These are phyloP conservation scores for Trichoderma harzianum DNA, from an alignment of 2,329 filamentous ascomycete genomes.

Conservation along the genomic window DNA sequence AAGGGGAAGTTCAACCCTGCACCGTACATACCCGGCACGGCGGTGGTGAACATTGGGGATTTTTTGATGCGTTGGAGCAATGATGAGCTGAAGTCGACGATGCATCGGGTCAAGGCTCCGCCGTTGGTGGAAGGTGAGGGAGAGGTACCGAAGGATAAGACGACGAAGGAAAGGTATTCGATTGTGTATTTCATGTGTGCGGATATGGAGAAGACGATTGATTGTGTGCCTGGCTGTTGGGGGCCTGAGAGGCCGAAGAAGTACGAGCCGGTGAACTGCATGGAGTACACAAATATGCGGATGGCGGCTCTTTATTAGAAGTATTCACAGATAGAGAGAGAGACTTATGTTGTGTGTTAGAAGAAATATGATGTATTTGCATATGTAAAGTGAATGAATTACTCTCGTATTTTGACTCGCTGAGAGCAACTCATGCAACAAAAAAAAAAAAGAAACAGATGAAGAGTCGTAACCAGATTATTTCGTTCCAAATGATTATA, in stretches of 20 bases:
- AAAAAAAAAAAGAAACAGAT: neutral
- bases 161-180: conserved; percentile 53
- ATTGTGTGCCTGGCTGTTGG: conserved; percentile 48
- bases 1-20: conserved; percentile 34
- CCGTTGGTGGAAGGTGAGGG: neutral
- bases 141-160: conserved; percentile 29
- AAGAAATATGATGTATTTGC: neutral
- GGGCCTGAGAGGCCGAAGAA: conserved; percentile 42
- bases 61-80: conserved; percentile 41
- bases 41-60: conserved; percentile 40
- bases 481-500: neutral
- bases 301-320: conserved; percentile 22
- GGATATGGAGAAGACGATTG: conserved; percentile 47
- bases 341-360: neutral
- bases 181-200: conserved; percentile 59
- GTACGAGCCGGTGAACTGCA: conserved; percentile 42
- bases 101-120: conserved; percentile 44
- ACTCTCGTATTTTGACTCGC: neutral
- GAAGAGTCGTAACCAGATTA: neutral
- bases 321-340: neutral
- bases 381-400: neutral
- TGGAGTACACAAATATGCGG: conserved; percentile 30
- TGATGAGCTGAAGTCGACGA: conserved; percentile 32
- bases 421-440: neutral
- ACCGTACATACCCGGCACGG: conserved; percentile 31